Evolutionary conservation across 2,329 filamentous ascomycete species (phyloP).

Genomic region (Paracoccidioides lutzii): DNA sequence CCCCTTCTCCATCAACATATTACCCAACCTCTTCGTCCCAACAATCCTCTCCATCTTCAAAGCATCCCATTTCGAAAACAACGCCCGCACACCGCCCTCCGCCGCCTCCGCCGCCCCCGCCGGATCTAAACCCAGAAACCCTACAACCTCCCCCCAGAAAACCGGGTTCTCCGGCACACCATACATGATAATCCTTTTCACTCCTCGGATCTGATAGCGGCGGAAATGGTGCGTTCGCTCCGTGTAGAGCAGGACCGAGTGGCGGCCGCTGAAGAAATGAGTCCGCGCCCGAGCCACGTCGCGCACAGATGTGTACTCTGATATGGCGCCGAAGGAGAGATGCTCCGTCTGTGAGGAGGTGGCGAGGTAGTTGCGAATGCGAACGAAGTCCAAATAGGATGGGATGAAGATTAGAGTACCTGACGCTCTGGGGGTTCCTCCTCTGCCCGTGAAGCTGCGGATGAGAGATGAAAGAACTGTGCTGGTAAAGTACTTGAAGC

Average conservation of each 20-base stretch:
- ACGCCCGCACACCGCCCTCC: slow-evolving; percentile 41
- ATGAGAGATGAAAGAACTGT: slow-evolving; percentile 64
- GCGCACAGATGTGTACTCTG: slow-evolving; percentile 69
- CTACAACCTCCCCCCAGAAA: slow-evolving; percentile 34
- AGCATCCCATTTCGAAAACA: slow-evolving; percentile 84
- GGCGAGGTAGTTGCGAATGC: slow-evolving; percentile 82
- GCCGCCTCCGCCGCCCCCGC: slow-evolving; percentile 43
- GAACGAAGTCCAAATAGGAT: slow-evolving; percentile 88
- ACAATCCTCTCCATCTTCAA: slow-evolving; percentile 81
- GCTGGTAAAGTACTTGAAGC: slow-evolving; percentile 83
- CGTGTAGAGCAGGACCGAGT: slow-evolving; percentile 77
- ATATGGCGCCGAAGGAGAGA: slow-evolving; percentile 66
- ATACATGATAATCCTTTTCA: slow-evolving; percentile 77
- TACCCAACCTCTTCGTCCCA: slow-evolving; percentile 64
- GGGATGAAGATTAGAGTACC: slow-evolving; percentile 84
- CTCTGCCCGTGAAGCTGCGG: slow-evolving; percentile 38
- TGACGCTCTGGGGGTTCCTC: slow-evolving; percentile 40
- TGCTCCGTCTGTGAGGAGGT: slow-evolving; percentile 47
- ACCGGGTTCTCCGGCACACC: slow-evolving; percentile 73
- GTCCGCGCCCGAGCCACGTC: slow-evolving; percentile 75
- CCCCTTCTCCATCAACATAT: slow-evolving; percentile 69
- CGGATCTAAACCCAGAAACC: slow-evolving; percentile 35
- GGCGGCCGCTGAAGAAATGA: slow-evolving; percentile 72
- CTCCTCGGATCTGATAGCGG: slow-evolving; percentile 69
- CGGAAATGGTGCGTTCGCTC: slow-evolving; percentile 96